Evolutionary conservation across 495 filamentous ascomycete species (phyloP).

Genomic region (Sordaria brevicollis): DNA sequence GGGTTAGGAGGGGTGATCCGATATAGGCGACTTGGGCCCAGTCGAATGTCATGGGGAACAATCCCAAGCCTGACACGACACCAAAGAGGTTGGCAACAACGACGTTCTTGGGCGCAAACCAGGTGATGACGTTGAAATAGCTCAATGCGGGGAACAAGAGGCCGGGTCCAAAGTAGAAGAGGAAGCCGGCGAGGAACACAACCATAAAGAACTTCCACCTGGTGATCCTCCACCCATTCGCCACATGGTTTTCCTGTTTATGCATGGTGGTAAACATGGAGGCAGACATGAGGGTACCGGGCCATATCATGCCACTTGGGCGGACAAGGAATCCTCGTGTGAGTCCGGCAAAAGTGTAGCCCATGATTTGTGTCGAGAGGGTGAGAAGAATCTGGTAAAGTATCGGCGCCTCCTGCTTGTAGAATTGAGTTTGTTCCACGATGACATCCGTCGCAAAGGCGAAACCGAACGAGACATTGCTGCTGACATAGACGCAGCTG

Average conservation of each 20-base stretch:
- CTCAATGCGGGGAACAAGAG: conserved; percentile 78
- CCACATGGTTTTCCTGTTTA: conserved; percentile 66
- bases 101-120: conserved; percentile 74
- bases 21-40: conserved; percentile 92
- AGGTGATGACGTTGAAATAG: conserved; percentile 84
- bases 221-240: conserved; percentile 76
- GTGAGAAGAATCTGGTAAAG: conserved; percentile 73
- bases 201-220: conserved; percentile 74
- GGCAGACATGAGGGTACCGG: conserved; percentile 75
- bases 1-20: conserved; percentile 73
- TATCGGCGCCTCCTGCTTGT: conserved; percentile 64
- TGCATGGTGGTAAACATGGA: conserved; percentile 82
- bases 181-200: conserved; percentile 52
- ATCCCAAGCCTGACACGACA: conserved; percentile 70
- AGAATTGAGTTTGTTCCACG: conserved; percentile 79
- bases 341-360: conserved; percentile 74
- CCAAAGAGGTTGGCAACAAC: conserved; percentile 77
- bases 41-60: conserved; percentile 86
- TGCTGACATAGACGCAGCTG: conserved; percentile 77
- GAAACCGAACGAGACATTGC: conserved; percentile 86
- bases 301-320: conserved; percentile 88
- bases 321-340: conserved; percentile 70
- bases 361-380: conserved; percentile 74
- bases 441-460: conserved; percentile 80
- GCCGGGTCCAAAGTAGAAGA: conserved; percentile 81